Evolutionary conservation across 2,329 filamentous ascomycete genomes (phyloP).

Genomic region (Malbranchea zuffiana): DNA sequence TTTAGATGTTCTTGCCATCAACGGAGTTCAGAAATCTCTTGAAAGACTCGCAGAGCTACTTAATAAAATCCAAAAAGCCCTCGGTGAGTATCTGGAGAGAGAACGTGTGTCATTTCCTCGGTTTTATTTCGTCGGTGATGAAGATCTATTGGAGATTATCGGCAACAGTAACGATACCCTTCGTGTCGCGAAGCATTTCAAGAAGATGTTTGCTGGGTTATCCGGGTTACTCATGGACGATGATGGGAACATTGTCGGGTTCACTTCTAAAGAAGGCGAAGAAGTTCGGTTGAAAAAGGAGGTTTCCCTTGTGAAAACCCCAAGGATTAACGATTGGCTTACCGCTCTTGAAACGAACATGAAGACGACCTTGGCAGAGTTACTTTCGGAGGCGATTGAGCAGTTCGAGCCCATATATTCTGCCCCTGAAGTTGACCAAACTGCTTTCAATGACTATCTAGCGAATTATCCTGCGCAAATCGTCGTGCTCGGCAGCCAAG

Average conservation of each 20-base stretch:
- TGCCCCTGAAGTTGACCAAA: slow-evolving; percentile 57
- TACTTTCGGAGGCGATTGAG: slow-evolving; percentile 74
- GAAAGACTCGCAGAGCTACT: slow-evolving; percentile 92
- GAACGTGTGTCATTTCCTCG: slow-evolving; percentile 95
- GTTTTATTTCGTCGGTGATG: slow-evolving; percentile 99
- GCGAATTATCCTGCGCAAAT: slow-evolving; percentile 81
- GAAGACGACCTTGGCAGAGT: slow-evolving; percentile 85
- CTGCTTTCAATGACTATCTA: slow-evolving; percentile 69
- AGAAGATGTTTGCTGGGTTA: slow-evolving; percentile 99
- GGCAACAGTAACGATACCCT: slow-evolving; percentile 97
- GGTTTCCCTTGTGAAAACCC: slow-evolving; percentile 84
- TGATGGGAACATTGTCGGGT: slow-evolving; percentile 76
- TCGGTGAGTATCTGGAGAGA: slow-evolving; percentile 96
- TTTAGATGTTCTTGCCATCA: slow-evolving; percentile 89
- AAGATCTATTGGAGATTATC: slow-evolving; percentile 96
- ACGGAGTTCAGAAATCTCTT: slow-evolving; percentile 88
- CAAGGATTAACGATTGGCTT: slow-evolving; percentile 98
- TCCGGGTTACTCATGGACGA: slow-evolving; percentile 86
- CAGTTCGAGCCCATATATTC: slow-evolving; percentile 71
- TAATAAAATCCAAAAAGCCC: slow-evolving; percentile 97
- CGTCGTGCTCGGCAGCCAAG: slow-evolving; percentile 87
- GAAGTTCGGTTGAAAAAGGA: slow-evolving; percentile 76
- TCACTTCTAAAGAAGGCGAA: slow-evolving; percentile 93
- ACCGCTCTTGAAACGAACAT: slow-evolving; percentile 82
- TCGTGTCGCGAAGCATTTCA: slow-evolving; percentile 95